Evolutionary conservation across 1,139 yeast species (phyloP), one percentile per base, ranked within the genome.

Genomic region (Magnusiomyces tetraspermus): DNA sequence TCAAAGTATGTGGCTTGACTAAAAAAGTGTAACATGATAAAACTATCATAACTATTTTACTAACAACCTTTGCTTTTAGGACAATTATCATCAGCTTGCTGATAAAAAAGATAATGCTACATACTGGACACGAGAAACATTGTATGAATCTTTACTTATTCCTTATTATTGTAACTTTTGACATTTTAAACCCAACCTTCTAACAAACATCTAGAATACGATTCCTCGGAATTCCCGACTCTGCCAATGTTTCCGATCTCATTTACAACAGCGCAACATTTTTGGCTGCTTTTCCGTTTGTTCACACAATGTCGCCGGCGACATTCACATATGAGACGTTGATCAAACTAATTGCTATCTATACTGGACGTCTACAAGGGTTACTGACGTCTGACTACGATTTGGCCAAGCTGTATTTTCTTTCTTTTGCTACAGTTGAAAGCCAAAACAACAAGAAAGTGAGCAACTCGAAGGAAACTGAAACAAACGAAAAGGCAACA

Each of bases 201-300:
- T 30, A 22, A 15, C 24, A 17, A 22, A 17, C 10, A 65, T 37
- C 61, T 65, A 52, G 64, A 61, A 37, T 59, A 60, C 40, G 64
- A 62, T 56, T 52, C 38, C 53, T 51, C 60, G 64, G 51, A 45
- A 59, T 45, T 58, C 76, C 53, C 44, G 66, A 30, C 59, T 60
- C 51, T 51, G 57, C 24, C 63, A 64, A 46, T n/a, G 60, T 72
- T 0, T 61, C 69, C 0, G 61, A 62, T 3, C 50, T 72, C 2
- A 51, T 77, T 2, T 69, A 67, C 59, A 62, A 64, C 11, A 60
- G 71, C 21, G 61, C 75, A 1, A 59, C 63, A 22, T 67, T 67
- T 37, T 58, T 78, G 40, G 68, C 75, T 1, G 67, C 66, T 26
- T 78, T 75, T 60, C 83, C 83, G 0, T 66, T 75, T 49, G 57